phyloP scores from a whole-genome alignment of 2,329 filamentous ascomycete genomes.

The Pseudopithomyces maydicus region DNA sequence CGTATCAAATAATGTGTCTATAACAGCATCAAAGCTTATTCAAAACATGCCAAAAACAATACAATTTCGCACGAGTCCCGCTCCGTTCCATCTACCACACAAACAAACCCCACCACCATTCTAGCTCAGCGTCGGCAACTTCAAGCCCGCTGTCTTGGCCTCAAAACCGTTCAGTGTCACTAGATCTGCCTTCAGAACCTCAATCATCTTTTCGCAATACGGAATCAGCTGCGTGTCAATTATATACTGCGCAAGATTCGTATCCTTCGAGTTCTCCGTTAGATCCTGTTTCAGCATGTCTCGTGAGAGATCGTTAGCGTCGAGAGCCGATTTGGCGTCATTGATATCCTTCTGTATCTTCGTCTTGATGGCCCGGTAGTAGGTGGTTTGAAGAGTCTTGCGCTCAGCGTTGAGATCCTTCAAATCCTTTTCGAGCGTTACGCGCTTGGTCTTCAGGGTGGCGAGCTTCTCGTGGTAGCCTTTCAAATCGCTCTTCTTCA shows the following conservation, averaged over 20 bases:
- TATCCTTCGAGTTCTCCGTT: background rate
- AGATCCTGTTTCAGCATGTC: background rate
- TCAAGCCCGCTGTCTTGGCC: background rate
- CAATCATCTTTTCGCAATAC: background rate
- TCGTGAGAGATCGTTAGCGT: background rate
- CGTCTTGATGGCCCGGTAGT: background rate
- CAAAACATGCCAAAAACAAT: too few relatives aligned
- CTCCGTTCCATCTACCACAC: too few relatives aligned
- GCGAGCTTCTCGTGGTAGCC: background rate
- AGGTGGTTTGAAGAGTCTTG: background rate
- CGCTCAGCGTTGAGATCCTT: background rate
- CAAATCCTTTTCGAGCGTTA: background rate
- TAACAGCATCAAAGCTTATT: too few relatives aligned
- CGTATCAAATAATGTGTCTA: too few relatives aligned
- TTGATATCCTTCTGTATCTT: background rate
- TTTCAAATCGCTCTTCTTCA: background rate
- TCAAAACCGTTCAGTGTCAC: background rate
- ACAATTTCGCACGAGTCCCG: too few relatives aligned
- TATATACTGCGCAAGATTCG: background rate
- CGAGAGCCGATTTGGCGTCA: background rate
- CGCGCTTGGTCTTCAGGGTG: background rate
- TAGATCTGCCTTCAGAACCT: background rate
- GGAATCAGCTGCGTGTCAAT: background rate
- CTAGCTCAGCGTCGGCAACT: background rate
- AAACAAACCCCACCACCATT: too few relatives aligned